phyloP scores from a whole-genome alignment of 208 protist genomes.

The Naegleria lovaniensis region DNA sequence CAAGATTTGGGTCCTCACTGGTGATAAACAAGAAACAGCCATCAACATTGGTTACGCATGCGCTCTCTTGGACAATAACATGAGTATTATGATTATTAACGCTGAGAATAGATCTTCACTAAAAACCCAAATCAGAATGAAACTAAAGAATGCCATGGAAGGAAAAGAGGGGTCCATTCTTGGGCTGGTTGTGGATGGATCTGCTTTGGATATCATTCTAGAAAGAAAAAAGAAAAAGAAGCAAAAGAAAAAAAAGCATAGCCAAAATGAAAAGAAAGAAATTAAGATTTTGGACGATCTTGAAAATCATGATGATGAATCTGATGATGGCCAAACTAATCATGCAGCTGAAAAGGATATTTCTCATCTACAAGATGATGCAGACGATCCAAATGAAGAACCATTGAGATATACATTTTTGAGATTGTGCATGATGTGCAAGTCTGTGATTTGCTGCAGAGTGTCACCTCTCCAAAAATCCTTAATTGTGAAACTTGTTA shows the following conservation, averaged over 20 bases:
- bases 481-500: conserved; percentile 64
- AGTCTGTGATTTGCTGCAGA: conserved; percentile 83
- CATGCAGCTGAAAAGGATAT: neutral
- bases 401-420: neutral
- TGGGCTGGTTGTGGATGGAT: neutral
- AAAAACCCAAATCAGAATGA: conserved; percentile 1
- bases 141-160: neutral
- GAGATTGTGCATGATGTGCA: conserved; percentile 11
- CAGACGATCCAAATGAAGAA: conserved; percentile 6
- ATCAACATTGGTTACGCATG: conserved; percentile 54
- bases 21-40: conserved; percentile 72
- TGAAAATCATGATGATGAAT: neutral
- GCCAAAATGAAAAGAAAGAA: neutral
- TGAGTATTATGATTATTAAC: conserved; percentile 1
- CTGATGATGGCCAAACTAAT: neutral
- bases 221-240: conserved; percentile 8
- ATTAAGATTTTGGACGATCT: neutral
- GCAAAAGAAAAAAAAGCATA: neutral
- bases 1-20: conserved; percentile 70
- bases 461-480: conserved; percentile 88
- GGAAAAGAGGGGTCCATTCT: neutral
- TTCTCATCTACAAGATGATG: neutral
- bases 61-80: conserved; percentile 32
- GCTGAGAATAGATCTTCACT: neutral
- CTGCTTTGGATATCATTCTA: conserved; percentile 8